Evolutionary conservation across 768 basidiomycete genomes (phyloP).

Genomic region (Termitomyces sp.): DNA sequence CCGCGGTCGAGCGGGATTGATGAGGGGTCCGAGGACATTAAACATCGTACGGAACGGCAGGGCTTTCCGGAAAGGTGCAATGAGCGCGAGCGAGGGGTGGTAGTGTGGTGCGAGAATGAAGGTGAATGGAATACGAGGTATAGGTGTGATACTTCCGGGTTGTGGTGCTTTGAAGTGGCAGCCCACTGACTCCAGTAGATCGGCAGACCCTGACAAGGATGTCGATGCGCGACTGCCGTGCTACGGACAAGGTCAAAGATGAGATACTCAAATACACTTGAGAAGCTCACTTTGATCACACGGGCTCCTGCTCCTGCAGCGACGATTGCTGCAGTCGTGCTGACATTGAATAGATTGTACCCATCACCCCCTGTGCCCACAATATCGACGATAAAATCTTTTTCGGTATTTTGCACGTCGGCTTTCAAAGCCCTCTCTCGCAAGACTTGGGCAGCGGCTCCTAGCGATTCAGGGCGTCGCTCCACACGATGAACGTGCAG

Average conservation of each 20-base stretch:
- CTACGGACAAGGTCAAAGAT: constrained; percentile 33
- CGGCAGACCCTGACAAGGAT: constrained; percentile 91
- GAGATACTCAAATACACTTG: background rate
- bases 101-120: constrained; percentile 95
- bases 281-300: constrained; percentile 72
- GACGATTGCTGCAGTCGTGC: constrained; percentile 89
- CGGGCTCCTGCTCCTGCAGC: constrained; percentile 93
- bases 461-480: constrained; percentile 67
- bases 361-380: constrained; percentile 96
- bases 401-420: constrained; percentile 47
- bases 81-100: constrained; percentile 77
- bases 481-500: constrained; percentile 79
- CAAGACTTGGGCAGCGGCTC: constrained; percentile 73
- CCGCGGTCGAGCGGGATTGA: constrained; percentile 83
- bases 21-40: constrained; percentile 90
- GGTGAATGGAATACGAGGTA: constrained; percentile 73
- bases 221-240: constrained; percentile 91
- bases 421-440: constrained; percentile 63
- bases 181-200: constrained; percentile 80
- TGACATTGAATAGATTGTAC: constrained; percentile 94
- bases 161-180: constrained; percentile 70
- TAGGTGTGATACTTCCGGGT: constrained; percentile 47
- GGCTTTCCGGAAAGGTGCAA: constrained; percentile 80
- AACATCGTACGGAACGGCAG: constrained; percentile 96
- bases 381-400: constrained; percentile 72